These are phyloP conservation scores for Ambrosia artemisiifolia DNA, from an alignment of 129 eudicot genomes.

Conservation along the genomic window DNA sequence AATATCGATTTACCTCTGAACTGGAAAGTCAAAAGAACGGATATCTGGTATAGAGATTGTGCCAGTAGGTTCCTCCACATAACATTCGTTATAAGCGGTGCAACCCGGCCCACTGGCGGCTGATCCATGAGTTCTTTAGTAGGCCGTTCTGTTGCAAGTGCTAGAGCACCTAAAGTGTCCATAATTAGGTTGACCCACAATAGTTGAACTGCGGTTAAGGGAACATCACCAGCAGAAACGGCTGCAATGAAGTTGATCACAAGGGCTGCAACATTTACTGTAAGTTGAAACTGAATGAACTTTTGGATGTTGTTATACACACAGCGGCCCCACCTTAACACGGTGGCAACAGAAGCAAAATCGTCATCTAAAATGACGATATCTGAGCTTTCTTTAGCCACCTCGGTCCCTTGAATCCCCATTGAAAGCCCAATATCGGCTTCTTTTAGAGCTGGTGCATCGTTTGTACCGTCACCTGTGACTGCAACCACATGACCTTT, in stretches of 20 bases:
- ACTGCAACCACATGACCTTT: conserved; percentile 88
- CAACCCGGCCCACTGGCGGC: conserved; percentile 72
- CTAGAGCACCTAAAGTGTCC: conserved; percentile 87
- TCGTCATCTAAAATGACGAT: conserved; percentile 80
- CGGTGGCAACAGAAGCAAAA: conserved; percentile 67
- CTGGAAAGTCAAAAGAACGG: conserved; percentile 55
- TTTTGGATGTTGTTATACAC: conserved; percentile 84
- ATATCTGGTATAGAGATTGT: conserved; percentile 66
- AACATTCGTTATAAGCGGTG: conserved; percentile 72
- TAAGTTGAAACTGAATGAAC: conserved; percentile 80
- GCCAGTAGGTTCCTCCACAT: conserved; percentile 90
- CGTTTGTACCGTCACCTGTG: conserved; percentile 84
- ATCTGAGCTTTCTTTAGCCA: conserved; percentile 87
- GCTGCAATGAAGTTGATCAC: conserved; percentile 79
- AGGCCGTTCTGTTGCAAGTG: conserved; percentile 77
- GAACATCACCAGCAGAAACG: conserved; percentile 78
- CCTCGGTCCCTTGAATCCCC: conserved; percentile 94
- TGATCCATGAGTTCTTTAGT: conserved; percentile 68
- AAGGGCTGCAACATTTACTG: conserved; percentile 88
- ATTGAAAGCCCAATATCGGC: conserved; percentile 89
- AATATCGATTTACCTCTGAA: conserved; percentile 62
- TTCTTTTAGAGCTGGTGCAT: conserved; percentile 88
- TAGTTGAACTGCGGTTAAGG: conserved; percentile 72
- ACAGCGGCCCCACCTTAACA: conserved; percentile 77
- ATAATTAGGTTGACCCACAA: conserved; percentile 83